These are phyloP conservation scores for baker's yeast (Saccharomyces cerevisiae) DNA, from an alignment of 805 yeast genomes.

Conservation along the genomic window DNA sequence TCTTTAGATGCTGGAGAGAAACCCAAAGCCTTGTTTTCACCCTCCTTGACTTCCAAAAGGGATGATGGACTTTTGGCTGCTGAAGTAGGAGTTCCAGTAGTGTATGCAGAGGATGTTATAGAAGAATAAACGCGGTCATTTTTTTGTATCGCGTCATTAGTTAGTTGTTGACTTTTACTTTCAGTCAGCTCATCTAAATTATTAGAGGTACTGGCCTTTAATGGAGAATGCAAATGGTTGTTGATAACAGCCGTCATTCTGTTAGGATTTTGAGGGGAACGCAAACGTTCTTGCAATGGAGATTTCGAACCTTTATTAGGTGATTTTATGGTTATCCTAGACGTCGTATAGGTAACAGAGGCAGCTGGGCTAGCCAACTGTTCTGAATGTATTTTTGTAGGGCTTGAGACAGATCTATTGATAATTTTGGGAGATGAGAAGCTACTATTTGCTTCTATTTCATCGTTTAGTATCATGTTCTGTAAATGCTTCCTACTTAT, in stretches of 20 bases:
- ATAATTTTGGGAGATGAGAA: neutral
- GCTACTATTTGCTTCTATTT: neutral
- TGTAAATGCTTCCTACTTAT: neutral
- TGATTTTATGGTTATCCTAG: slow-evolving; percentile 29
- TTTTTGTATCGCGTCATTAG: neutral
- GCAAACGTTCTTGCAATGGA: slow-evolving; percentile 9
- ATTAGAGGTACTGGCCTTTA: slow-evolving; percentile 9
- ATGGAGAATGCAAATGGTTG: slow-evolving; percentile 29
- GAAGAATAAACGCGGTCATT: neutral
- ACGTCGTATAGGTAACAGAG: slow-evolving; percentile 30
- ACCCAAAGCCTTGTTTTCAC: slow-evolving; percentile 6
- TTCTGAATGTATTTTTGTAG: neutral
- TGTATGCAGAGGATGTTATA: neutral
- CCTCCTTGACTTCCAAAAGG: neutral
- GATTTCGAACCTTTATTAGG: slow-evolving; percentile 18
- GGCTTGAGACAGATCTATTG: neutral
- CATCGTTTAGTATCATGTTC: neutral
- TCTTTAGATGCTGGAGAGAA: slow-evolving; percentile 26
- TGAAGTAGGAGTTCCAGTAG: neutral
- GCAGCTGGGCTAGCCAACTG: slow-evolving; percentile 27
- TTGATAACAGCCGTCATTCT: slow-evolving; percentile 28
- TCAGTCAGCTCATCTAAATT: slow-evolving; percentile 1
- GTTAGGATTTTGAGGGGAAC: slow-evolving; percentile 23
- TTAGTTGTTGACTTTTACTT: slow-evolving; percentile 1
- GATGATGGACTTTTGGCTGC: slow-evolving; percentile 4